A percentile compares a stretch with the other conserved stretches of the same genome.
phyloP scores from a whole-genome alignment of 1,284 basidiomycete species.

The Tausonia pullulans region DNA sequence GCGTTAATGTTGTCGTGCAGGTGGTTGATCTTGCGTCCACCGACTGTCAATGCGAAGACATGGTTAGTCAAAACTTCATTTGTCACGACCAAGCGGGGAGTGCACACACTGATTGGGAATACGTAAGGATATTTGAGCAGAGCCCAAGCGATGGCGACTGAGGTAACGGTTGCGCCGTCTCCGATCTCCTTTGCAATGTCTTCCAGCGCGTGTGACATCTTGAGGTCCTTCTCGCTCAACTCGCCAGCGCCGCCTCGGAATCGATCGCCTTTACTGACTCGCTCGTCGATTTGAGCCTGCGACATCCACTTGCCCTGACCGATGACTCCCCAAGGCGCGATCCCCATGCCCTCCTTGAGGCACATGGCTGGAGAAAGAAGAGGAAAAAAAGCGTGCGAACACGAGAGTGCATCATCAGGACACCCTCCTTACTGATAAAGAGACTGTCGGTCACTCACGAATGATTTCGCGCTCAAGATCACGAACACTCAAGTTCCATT shows the following conservation, averaged over 20 bases:
- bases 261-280: constrained; percentile 15
- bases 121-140: constrained; percentile 21
- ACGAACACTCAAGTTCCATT: constrained; percentile 42
- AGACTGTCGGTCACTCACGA: constrained; percentile 24
- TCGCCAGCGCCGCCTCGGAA: constrained; percentile 2
- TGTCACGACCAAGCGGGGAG: background rate
- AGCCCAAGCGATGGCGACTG: constrained; percentile 28
- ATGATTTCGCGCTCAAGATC: constrained; percentile 52
- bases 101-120: constrained; percentile 20
- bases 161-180: constrained; percentile 16
- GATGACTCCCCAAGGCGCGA: constrained; percentile 23
- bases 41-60: constrained; percentile 32
- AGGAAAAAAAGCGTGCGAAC: background rate
- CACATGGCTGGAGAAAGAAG: constrained; percentile 4
- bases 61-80: constrained; percentile 16
- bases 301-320: constrained; percentile 19
- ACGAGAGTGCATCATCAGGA: background rate
- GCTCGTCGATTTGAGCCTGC: constrained; percentile 4
- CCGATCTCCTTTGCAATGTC: constrained; percentile 18
- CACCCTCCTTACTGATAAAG: too few relatives aligned
- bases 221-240: constrained; percentile 17
- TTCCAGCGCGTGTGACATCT: constrained; percentile 19
- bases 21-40: constrained; percentile 32
- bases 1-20: constrained; percentile 29
- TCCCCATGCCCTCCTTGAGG: constrained; percentile 17